Conservation (phyloP, 768 basidiomycete genomes). For the Boletus coccyginus region DNA sequence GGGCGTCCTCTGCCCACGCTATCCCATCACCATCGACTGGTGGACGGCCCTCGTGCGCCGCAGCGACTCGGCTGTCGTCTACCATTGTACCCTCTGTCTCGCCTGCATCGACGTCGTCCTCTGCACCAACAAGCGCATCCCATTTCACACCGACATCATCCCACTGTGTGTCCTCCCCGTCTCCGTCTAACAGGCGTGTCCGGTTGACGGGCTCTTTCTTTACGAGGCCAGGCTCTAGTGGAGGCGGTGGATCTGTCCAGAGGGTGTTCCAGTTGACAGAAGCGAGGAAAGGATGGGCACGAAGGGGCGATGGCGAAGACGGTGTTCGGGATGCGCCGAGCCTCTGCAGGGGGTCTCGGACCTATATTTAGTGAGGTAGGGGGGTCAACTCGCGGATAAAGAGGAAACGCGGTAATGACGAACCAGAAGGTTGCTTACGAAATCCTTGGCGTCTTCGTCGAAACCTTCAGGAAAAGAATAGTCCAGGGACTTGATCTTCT, state of each 20-base stretch:
- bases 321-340: slow-evolving; percentile 50
- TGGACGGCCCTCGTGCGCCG: background rate
- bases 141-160: slow-evolving; percentile 53
- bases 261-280: slow-evolving; percentile 58
- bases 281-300: slow-evolving; percentile 61
- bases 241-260: slow-evolving; percentile 63
- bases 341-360: slow-evolving; percentile 57
- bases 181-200: slow-evolving; percentile 14
- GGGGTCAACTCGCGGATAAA: background rate
- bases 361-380: slow-evolving; percentile 36
- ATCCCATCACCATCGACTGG: slow-evolving; percentile 37
- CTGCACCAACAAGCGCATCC: slow-evolving; percentile 43
- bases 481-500: slow-evolving; percentile 87
- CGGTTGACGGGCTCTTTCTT: slow-evolving; percentile 39
- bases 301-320: slow-evolving; percentile 45
- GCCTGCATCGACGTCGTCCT: slow-evolving; percentile 24
- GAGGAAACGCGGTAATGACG: background rate
- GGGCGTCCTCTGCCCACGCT: slow-evolving; percentile 52
- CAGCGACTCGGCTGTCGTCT: background rate
- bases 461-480: slow-evolving; percentile 87
- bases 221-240: slow-evolving; percentile 55
- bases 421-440: slow-evolving; percentile 78
- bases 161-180: slow-evolving; percentile 40
- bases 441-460: slow-evolving; percentile 74
- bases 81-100: slow-evolving; percentile 9